phyloP scores from a whole-genome alignment of 176 grass and related monocot genomes.

The Eleusine indica region DNA sequence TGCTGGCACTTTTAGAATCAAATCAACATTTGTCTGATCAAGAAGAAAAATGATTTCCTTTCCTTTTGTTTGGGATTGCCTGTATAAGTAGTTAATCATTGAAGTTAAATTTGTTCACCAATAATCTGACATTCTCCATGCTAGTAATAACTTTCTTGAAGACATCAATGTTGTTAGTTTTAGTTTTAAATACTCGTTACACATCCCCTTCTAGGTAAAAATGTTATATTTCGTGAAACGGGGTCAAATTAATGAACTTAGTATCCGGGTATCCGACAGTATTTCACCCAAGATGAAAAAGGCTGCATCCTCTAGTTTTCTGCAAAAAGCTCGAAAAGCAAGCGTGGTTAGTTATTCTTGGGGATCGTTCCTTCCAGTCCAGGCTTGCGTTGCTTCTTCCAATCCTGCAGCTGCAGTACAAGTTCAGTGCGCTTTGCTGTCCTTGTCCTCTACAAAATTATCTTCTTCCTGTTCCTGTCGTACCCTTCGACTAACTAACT shows the following conservation, averaged over 20 bases:
- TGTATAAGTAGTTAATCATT: background rate
- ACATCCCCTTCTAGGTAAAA: background rate
- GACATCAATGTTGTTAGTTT: background rate
- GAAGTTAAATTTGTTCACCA: background rate
- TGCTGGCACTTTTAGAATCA: constrained; percentile 11
- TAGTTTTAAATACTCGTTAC: background rate
- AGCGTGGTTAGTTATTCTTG: constrained; percentile 60
- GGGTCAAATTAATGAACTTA: constrained; percentile 1
- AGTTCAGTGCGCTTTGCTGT: constrained; percentile 31
- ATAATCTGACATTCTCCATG: background rate
- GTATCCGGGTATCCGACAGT: constrained; percentile 46
- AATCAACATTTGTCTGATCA: constrained; percentile 19
- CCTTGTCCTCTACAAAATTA: constrained; percentile 27
- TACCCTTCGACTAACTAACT: constrained; percentile 13
- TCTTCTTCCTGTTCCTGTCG: background rate
- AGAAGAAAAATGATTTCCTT: background rate
- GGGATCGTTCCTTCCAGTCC: constrained; percentile 36
- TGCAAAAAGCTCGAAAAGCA: constrained; percentile 56
- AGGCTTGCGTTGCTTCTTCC: constrained; percentile 30
- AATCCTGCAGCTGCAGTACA: constrained; percentile 14
- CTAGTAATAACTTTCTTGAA: background rate
- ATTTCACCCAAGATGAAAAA: constrained; percentile 51
- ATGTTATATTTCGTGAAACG: background rate
- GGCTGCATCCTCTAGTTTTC: constrained; percentile 42
- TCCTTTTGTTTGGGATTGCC: background rate